Percentiles rank a stretch among this genome's conserved stretches.
These are phyloP conservation scores for Flaveria ramosissima DNA, from an alignment of 129 eudicot species.

Conservation along the genomic window DNA sequence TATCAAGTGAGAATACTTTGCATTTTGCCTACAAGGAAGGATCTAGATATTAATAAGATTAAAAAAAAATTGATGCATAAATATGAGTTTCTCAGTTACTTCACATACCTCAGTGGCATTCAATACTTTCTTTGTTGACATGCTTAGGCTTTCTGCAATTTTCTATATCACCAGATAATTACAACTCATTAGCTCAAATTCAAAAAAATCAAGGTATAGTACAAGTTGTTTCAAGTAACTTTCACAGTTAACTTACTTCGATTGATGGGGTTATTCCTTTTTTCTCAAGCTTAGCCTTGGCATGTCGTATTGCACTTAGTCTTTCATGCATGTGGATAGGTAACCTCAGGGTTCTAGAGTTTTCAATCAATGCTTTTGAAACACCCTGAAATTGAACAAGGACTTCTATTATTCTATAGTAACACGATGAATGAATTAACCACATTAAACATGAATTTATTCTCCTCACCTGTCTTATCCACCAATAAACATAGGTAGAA, in stretches of 20 bases:
- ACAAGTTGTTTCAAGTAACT: background rate
- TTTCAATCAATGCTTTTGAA: constrained; percentile 75
- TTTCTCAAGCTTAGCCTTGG: constrained; percentile 76
- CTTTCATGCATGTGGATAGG: constrained; percentile 92
- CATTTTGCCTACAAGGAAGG: constrained; percentile 60
- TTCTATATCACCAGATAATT: constrained; percentile 46
- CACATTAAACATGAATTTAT: background rate
- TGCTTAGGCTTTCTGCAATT: constrained; percentile 77
- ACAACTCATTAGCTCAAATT: constrained; percentile 3
- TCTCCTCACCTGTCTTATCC: constrained; percentile 91
- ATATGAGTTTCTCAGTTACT: constrained; percentile 14
- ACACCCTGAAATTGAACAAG: constrained; percentile 64
- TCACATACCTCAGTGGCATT: constrained; percentile 89
- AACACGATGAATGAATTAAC: constrained; percentile 9
- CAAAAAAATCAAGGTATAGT: too few relatives aligned
- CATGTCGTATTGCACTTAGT: constrained; percentile 66
- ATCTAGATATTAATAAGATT: background rate
- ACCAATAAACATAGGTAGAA: constrained; percentile 98
- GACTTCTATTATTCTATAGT: background rate
- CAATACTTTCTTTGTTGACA: constrained; percentile 85
- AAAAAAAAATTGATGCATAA: constrained; percentile 4
- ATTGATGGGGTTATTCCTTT: constrained; percentile 85
- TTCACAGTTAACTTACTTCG: constrained; percentile 52
- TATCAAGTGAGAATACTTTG: constrained; percentile 84
- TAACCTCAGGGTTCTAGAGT: constrained; percentile 80